A percentile compares a stretch with the other conserved stretches of the same genome.
phyloP scores from a whole-genome alignment of 2,329 filamentous ascomycete genomes.

The Aspergillus aculeatus region DNA sequence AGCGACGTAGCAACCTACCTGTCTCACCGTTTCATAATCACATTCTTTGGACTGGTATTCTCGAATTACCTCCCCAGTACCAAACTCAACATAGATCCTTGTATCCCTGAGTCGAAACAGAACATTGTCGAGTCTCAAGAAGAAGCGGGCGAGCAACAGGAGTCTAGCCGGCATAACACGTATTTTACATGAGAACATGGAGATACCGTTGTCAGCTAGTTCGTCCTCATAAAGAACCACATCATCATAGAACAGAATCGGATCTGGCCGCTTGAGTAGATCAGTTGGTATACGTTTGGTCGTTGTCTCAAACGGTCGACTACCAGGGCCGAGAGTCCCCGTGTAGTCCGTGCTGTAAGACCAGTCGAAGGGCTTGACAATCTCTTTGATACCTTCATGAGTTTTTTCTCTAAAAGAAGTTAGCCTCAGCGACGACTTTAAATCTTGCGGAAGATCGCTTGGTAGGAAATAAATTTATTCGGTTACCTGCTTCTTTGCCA shows the following conservation, averaged over 20 bases:
- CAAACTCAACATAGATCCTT: conserved; percentile 87
- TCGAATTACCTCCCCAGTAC: conserved; percentile 71
- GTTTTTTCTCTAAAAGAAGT: conserved; percentile 63
- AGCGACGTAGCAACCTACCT: conserved; percentile 52
- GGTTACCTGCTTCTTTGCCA: conserved; percentile 70
- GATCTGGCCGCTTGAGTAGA: conserved; percentile 82
- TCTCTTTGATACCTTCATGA: conserved; percentile 82
- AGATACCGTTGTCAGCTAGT: conserved; percentile 94
- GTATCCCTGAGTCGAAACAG: conserved; percentile 86
- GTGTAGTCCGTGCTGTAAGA: conserved; percentile 89
- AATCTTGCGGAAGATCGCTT: not conserved
- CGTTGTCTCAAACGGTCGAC: conserved; percentile 44
- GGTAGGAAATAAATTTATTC: conserved; percentile 19
- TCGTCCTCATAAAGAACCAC: conserved; percentile 97
- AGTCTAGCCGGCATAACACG: conserved; percentile 88
- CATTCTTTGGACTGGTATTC: conserved; percentile 91
- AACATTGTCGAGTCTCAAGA: conserved; percentile 90
- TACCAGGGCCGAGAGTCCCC: conserved; percentile 59
- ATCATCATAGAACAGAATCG: conserved; percentile 95
- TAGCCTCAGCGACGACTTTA: not conserved
- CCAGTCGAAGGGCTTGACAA: conserved; percentile 97
- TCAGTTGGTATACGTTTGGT: conserved; percentile 73
- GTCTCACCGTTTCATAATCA: conserved; percentile 71
- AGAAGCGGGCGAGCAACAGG: conserved; percentile 80
- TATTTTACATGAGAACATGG: conserved; percentile 84